Base-by-base conservation (phyloP, 2,329 filamentous ascomycete species). In the Botrytis galanthina region DNA sequence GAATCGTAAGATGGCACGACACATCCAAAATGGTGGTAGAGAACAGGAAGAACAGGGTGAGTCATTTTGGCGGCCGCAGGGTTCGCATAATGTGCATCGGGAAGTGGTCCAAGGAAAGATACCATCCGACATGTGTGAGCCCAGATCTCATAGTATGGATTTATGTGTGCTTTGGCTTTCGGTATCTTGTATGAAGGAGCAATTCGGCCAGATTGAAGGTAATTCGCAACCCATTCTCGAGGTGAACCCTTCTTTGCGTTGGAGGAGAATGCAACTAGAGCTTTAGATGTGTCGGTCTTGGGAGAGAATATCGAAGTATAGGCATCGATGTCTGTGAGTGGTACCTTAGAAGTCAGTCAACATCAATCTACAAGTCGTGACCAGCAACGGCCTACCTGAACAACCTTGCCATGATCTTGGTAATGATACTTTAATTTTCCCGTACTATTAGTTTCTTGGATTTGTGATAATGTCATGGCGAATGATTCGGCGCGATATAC, bases 11-110 rank as follows among this genome's bases (percentile, higher is more conserved):
- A 88, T 0, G 92, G 92, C 32, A 89, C 89, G 1, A 88, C 87
- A 82, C 92, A 94, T 69, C 91, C 91, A 81, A 94, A 94, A 81
- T 94, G 92, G 82, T 94, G 92, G 86, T 93, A 94, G 72, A 93
- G 85, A 29, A 94, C 84, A 3, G 92, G 92, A 14, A 94, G 85
- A 10, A 93, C 84, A 77, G 92, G 91, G 82, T 94, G 92, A 68
- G 87, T 87, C 74, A 85, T 86, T 70, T 84, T 85, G 6, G 87
- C 85, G 39, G 84, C 82, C 26, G 84, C 84, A 4, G 90, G 78
- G 64, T 75, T 54, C 20, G 75, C 75, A 73, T 79, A 79, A 87
- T 51, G 82, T 82, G 22, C 83, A 81, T 79, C 86, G 82, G 4
- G 91, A 89, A 1, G 91, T 90, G 68, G 86, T 86, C 90, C 90